Base-by-base conservation (phyloP, 116 monocot genomes). In the Posidonia oceanica region DNA sequence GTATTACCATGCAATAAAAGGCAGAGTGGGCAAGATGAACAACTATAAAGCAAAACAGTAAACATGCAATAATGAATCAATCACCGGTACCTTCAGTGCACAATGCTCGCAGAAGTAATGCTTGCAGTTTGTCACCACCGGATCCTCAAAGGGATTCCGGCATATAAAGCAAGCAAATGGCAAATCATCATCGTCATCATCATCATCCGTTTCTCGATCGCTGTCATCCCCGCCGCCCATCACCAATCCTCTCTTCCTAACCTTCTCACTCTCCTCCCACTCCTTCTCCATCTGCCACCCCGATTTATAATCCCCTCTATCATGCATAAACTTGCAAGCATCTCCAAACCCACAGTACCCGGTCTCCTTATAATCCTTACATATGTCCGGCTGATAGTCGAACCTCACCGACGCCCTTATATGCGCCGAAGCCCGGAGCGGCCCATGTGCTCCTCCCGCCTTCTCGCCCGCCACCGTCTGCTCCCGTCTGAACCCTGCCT, bases 31-130 rank as follows among this genome's bases (percentile, higher is more conserved):
- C 48, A 6, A 48, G 48, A 48, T 6, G 48, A 48, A 48, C 12
- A 48, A 48, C 12, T 8, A 67, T 51, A 4, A 37, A 38, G 7
- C 57, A 70, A 70, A 58, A 56, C 3, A 4, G 29, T 38, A 17
- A n/a, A n/a, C n/a, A n/a, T n/a, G n/a, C n/a, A n/a, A n/a, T n/a
- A n/a, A n/a, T n/a, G n/a, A n/a, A n/a, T n/a, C 14, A 39, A 18
- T 7, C 11, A 1, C 2, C 13, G 36, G 14, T 72, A 98, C 98
- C 98, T 86, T 98, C 2, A 98, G 67, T 0, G 98, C 98, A 62
- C 98, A 98, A 77, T 98, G 98, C 80, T 98, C 98, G 52, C 98
- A 98, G 64, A 98, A 98, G 59, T 93, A 98, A 63, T 98, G 98
- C 73, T 93, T 98, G 83, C 93, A 98, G 75, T 90, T 93, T 17